Evolutionary conservation across 2,329 filamentous ascomycete species (phyloP), one percentile per base, ranked within the genome.

Genomic region (Clonostachys chloroleuca): DNA sequence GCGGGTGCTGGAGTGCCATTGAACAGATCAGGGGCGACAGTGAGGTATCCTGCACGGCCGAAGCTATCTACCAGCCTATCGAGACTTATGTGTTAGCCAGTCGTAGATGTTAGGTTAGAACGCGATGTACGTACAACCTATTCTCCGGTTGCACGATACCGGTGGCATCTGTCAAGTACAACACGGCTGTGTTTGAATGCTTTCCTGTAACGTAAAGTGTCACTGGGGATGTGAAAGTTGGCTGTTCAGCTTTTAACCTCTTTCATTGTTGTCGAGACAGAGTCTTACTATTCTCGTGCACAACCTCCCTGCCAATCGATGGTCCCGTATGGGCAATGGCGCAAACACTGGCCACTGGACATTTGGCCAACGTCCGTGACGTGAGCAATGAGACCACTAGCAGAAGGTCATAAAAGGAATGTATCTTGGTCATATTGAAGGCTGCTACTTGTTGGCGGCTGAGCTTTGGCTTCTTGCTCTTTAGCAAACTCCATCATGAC

Each of bases 21-120:
- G 50, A 60, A 60, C 37, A 60, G 45, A 42, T 60, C 58, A 10
- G 56, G 54, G n/a, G 58, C 52, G 16, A 59, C 42, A 18, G 58
- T 60, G 17, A 55, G 49, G 51, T 55, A 60, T 34, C 56, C 58
- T n/a, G 57, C 56, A 42, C 54, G 50, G 47, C 54, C 54, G 49
- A 59, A 58, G 47, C 55, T 55, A 52, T 59, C 57, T 8, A 51
- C 42, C 9, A 59, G 54, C 40, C 56, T 55, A 24, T 42, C 43
- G 42, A 52, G 52, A 37, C n/a, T 14, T 10, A 43, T 4, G 40
- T 12, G 3, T 43, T 33, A 24, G 24, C 24, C 9, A 30, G 9
- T 30, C 24, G 24, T 30, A 30, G 9, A 30, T 16, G 24, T 8
- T 10, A 9, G 24, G 24, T 40, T 40, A 18, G 12, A 14, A 30